phyloP scores from a whole-genome alignment of 148 eudicot species.

The Fagopyrum tataricum region DNA sequence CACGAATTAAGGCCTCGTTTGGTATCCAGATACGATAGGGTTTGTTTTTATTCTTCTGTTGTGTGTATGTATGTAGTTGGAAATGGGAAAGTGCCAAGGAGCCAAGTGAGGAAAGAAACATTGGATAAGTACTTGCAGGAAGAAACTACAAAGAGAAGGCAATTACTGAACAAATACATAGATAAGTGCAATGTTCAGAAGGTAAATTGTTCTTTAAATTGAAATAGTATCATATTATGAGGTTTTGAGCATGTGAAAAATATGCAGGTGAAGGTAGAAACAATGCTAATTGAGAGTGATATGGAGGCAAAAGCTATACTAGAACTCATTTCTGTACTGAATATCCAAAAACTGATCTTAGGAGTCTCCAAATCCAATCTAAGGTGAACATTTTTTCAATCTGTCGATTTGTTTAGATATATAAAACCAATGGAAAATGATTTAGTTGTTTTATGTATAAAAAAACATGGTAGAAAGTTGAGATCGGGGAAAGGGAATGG shows the following conservation, averaged over 20 bases:
- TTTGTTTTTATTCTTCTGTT: background rate
- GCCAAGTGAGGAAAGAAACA: slow-evolving; percentile 59
- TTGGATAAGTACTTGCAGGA: slow-evolving; percentile 40
- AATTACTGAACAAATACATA: slow-evolving; percentile 49
- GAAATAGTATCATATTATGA: background rate
- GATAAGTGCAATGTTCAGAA: slow-evolving; percentile 41
- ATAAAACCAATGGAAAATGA: background rate
- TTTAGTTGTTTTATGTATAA: background rate
- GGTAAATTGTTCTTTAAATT: slow-evolving; percentile 26
- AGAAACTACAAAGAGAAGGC: slow-evolving; percentile 55
- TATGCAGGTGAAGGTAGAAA: slow-evolving; percentile 69
- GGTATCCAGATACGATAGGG: background rate
- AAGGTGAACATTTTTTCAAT: slow-evolving; percentile 26
- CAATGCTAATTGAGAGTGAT: slow-evolving; percentile 78
- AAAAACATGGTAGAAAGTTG: slow-evolving; percentile 34
- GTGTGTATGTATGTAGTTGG: slow-evolving; percentile 17
- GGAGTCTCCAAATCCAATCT: slow-evolving; percentile 60
- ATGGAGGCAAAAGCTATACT: slow-evolving; percentile 51
- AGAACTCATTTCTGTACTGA: slow-evolving; percentile 71
- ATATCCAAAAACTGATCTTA: slow-evolving; percentile 53
- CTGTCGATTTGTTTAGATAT: background rate
- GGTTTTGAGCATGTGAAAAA: background rate
- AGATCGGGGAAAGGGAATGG: slow-evolving; percentile 48
- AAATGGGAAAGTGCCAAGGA: slow-evolving; percentile 60
- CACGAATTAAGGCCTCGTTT: background rate